Percentiles rank a stretch among this genome's conserved stretches.
Evolutionary conservation across 202 grass and related monocot genomes (phyloP).

Genomic region (Musa balbisiana): DNA sequence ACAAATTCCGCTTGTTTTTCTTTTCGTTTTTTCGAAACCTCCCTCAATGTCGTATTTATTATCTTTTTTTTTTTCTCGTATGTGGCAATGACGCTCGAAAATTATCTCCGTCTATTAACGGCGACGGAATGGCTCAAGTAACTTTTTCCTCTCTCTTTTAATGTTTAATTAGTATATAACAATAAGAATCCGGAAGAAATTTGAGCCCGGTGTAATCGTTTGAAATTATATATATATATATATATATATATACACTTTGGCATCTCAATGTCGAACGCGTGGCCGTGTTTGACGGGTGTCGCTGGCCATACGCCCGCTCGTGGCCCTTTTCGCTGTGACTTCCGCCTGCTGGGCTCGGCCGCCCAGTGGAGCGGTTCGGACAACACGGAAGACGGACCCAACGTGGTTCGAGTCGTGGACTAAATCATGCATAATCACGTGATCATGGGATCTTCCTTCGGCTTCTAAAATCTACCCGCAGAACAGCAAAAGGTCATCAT

Average conservation of each 20-base stretch:
- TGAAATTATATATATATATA: neutral
- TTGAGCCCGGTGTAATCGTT: neutral
- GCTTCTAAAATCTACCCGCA: no score
- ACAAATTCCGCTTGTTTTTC: conserved; percentile 24
- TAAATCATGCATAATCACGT: no score
- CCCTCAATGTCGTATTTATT: neutral
- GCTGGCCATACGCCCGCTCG: no score
- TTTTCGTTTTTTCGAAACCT: no score
- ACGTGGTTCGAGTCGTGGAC: no score
- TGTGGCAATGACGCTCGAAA: neutral
- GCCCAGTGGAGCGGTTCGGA: no score
- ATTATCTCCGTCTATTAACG: conserved; percentile 33
- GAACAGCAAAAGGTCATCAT: no score
- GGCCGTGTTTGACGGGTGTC: no score
- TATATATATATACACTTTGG: neutral
- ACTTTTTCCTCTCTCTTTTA: neutral
- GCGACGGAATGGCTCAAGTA: conserved; percentile 10
- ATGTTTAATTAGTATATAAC: neutral
- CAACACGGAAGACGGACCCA: no score
- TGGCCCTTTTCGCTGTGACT: no score
- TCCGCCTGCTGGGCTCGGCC: no score
- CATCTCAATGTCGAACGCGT: neutral
- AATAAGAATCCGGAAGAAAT: neutral
- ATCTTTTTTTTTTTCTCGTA: conserved; percentile 9
- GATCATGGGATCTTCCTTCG: no score